Evolutionary conservation across 768 basidiomycete genomes (phyloP).

Genomic region (Infundibulicybe gibba): DNA sequence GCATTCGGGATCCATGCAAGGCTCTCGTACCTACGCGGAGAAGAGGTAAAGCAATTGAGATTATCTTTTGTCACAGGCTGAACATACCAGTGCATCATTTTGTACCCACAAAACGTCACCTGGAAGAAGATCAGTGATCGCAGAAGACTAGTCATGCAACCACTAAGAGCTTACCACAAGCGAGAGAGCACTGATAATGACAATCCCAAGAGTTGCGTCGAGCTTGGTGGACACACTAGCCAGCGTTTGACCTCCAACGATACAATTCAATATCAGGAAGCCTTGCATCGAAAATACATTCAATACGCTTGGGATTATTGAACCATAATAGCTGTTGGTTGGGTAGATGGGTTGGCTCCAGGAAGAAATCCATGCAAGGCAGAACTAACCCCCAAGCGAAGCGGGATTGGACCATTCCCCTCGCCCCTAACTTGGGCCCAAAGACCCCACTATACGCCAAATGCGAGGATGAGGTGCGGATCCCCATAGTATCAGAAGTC

Average conservation of each 20-base stretch:
- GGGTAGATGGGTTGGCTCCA: background rate
- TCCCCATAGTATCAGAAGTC: background rate
- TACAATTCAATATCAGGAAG: constrained; percentile 58
- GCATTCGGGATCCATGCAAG: constrained; percentile 63
- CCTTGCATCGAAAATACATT: constrained; percentile 56
- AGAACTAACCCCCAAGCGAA: constrained; percentile 18
- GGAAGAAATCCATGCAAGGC: background rate
- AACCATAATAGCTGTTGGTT: constrained; percentile 47
- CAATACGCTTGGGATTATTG: constrained; percentile 41
- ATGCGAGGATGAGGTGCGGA: background rate
- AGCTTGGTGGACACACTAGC: constrained; percentile 40
- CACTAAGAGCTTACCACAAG: constrained; percentile 19
- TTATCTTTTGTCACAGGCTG: background rate
- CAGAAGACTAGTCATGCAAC: background rate
- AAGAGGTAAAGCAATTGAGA: background rate
- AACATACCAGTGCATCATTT: constrained; percentile 51
- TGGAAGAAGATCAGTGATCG: constrained; percentile 2
- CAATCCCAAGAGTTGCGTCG: constrained; percentile 29
- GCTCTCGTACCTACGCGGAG: constrained; percentile 38
- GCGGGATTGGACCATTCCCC: constrained; percentile 66
- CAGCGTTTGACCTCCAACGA: constrained; percentile 62
- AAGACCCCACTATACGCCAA: constrained; percentile 47
- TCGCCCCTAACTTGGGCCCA: constrained; percentile 72
- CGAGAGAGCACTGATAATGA: constrained; percentile 29
- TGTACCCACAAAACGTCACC: constrained; percentile 57